Evolutionary conservation across 176 grass and related monocot species (phyloP).

Genomic region (Oryza rufipogon): DNA sequence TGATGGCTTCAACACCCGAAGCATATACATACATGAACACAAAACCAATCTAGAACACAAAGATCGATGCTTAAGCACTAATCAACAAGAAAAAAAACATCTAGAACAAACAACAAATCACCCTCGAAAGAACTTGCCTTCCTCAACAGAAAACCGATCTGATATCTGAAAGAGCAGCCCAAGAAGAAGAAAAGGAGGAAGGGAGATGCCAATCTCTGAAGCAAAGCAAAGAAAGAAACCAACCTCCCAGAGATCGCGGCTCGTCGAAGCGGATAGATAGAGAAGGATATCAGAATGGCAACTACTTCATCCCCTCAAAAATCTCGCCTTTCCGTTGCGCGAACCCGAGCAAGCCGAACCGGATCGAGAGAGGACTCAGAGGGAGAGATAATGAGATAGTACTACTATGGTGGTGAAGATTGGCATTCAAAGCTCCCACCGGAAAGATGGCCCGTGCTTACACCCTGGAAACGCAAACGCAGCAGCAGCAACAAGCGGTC

Average conservation of each 20-base stretch:
- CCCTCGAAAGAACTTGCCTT: neutral
- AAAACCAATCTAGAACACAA: neutral
- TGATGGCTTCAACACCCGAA: neutral
- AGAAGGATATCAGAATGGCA: constrained; percentile 36
- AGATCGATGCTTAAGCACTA: neutral
- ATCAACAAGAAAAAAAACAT: neutral
- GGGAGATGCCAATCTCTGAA: neutral
- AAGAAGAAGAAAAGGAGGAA: neutral
- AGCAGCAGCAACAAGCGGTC: neutral
- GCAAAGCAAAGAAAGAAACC: neutral
- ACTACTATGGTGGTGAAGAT: neutral
- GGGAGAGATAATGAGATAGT: neutral
- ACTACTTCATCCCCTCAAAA: neutral
- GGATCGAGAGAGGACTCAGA: constrained; percentile 11
- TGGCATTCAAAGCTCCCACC: constrained; percentile 44
- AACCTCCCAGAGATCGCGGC: constrained; percentile 18
- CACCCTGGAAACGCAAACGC: constrained; percentile 37
- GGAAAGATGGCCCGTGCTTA: constrained; percentile 36
- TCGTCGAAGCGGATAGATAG: neutral
- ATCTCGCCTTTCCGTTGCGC: neutral
- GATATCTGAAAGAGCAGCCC: neutral
- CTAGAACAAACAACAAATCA: neutral
- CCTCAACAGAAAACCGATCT: neutral
- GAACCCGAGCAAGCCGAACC: neutral
- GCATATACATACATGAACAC: neutral